These are phyloP conservation scores for Marchantia polymorpha DNA, from an alignment of 225 moss, liverwort and hornwort species.

Conservation along the genomic window DNA sequence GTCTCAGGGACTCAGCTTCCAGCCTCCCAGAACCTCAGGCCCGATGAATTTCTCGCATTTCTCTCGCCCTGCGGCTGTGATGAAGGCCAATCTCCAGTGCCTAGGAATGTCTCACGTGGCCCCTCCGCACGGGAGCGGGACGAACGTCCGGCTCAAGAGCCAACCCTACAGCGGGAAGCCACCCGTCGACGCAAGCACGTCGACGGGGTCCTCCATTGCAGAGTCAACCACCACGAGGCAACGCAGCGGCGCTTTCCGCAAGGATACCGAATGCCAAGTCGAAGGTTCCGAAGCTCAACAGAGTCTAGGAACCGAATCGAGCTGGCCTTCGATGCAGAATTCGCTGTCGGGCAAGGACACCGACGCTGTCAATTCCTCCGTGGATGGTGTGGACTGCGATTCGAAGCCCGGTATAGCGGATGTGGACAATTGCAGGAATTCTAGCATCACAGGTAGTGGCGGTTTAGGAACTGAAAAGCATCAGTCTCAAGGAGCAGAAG, in stretches of 20 bases:
- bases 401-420: slow-evolving; percentile 30
- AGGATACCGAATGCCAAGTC: slow-evolving; percentile 39
- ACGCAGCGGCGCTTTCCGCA: slow-evolving; percentile 30
- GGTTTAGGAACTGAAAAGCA: slow-evolving; percentile 41
- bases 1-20: slow-evolving; percentile 35
- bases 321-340: slow-evolving; percentile 45
- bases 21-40: slow-evolving; percentile 31
- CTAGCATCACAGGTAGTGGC: slow-evolving; percentile 40
- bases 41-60: slow-evolving; percentile 78
- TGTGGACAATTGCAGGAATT: slow-evolving; percentile 46
- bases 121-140: slow-evolving; percentile 7
- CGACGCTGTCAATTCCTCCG: slow-evolving; percentile 30
- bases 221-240: slow-evolving; percentile 64
- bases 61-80: slow-evolving; percentile 50
- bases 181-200: slow-evolving; percentile 50
- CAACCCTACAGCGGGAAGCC: slow-evolving; percentile 21
- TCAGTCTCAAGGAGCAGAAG: slow-evolving; percentile 33
- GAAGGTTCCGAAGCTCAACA: slow-evolving; percentile 38
- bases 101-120: slow-evolving; percentile 39
- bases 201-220: slow-evolving; percentile 64
- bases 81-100: slow-evolving; percentile 66
- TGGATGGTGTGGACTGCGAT: slow-evolving; percentile 36
- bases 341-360: slow-evolving; percentile 39
- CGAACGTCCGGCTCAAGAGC: slow-evolving; percentile 37
- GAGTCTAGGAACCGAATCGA: slow-evolving; percentile 44